Percentiles rank a stretch among this genome's conserved stretches.
phyloP scores from a whole-genome alignment of 495 filamentous ascomycete species.

The Barbatosphaeria neglecta region DNA sequence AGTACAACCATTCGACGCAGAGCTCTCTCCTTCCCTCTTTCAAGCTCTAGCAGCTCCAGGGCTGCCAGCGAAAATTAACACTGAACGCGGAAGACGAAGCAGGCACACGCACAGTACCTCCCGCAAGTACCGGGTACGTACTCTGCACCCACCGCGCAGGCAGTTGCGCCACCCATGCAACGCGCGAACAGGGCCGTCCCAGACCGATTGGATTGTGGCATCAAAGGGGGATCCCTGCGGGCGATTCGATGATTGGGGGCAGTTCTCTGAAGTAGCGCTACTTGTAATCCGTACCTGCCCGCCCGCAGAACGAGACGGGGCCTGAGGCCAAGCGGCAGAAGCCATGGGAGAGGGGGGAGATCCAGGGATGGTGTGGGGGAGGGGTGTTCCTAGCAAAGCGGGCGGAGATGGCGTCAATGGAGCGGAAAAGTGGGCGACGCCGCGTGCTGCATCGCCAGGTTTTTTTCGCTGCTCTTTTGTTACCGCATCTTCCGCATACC shows the following conservation, averaged over 20 bases:
- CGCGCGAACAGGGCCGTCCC: background rate
- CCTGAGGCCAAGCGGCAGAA: background rate
- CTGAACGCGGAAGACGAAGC: no score
- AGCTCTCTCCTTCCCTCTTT: background rate
- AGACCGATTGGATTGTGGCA: background rate
- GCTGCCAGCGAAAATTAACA: background rate
- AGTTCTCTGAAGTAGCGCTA: background rate
- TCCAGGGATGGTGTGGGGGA: background rate
- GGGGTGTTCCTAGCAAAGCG: background rate
- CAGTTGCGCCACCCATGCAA: background rate
- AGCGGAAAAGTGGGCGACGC: background rate
- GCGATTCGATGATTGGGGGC: background rate
- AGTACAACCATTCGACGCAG: no score
- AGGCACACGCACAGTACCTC: no score
- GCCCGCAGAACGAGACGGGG: background rate
- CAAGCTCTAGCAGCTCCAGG: background rate
- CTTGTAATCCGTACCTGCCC: no score
- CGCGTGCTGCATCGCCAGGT: background rate
- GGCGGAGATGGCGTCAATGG: background rate
- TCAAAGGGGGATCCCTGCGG: conserved; percentile 1
- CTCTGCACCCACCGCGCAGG: background rate
- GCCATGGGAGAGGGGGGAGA: background rate
- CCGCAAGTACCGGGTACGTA: background rate
- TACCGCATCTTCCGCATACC: background rate
- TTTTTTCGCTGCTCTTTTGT: background rate